A percentile compares a stretch with the other conserved stretches of the same genome.
phyloP scores from a whole-genome alignment of 2,329 filamentous ascomycete species.

The Teratosphaeria gauchensis region DNA sequence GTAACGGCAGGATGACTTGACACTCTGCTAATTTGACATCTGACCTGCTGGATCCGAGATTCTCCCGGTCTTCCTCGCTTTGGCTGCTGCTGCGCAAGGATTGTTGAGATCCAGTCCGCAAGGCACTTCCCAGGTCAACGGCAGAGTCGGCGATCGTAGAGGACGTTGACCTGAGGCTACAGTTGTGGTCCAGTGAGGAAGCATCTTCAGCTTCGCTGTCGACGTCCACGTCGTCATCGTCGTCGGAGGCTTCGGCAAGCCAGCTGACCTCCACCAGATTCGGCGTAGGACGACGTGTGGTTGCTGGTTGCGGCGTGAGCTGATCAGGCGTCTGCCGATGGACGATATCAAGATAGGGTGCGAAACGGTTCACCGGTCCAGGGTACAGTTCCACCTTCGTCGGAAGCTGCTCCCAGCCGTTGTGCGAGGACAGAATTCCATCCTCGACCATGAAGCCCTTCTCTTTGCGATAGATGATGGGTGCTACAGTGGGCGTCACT shows the following conservation, averaged over 20 bases:
- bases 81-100: neutral
- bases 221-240: neutral
- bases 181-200: neutral
- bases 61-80: neutral
- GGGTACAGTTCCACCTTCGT: neutral
- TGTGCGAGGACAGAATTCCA: neutral
- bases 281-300: neutral
- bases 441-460: constrained; percentile 1
- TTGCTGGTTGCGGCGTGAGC: neutral
- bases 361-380: neutral
- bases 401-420: constrained; percentile 1
- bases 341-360: neutral
- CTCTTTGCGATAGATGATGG: neutral
- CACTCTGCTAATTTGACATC: neutral
- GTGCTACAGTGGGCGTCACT: neutral
- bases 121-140: constrained; percentile 4
- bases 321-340: neutral
- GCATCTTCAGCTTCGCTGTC: neutral
- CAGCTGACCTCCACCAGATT: neutral
- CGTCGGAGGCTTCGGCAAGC: constrained; percentile 2
- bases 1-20: neutral
- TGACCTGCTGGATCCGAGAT: neutral
- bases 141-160: constrained; percentile 5
- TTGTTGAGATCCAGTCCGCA: neutral
- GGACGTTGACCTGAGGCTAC: neutral